Evolutionary conservation across 352 stramenopile genomes (phyloP).

Genomic region (Globisporangium cystogenes): DNA sequence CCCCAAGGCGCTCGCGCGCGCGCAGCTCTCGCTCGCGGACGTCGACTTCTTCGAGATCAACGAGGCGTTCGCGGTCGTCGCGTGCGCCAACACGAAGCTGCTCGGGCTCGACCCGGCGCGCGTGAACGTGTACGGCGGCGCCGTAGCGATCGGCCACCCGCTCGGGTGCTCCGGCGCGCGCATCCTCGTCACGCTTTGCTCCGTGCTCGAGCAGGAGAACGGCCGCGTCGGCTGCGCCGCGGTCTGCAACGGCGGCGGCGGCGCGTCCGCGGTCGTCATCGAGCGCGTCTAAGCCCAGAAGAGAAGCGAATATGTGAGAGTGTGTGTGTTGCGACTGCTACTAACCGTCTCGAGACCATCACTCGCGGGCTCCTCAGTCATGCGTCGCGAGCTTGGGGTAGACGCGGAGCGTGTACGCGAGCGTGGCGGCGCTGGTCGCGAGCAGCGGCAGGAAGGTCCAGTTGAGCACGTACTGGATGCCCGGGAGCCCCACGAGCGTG

Average conservation of each 20-base stretch:
- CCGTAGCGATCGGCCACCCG: slow-evolving; percentile 53
- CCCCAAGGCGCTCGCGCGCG: slow-evolving; percentile 76
- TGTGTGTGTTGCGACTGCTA: no score
- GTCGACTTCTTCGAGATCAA: slow-evolving; percentile 98
- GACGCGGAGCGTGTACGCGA: slow-evolving; percentile 64
- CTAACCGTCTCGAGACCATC: no score
- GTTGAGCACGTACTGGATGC: slow-evolving; percentile 83
- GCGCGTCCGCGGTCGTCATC: slow-evolving; percentile 93
- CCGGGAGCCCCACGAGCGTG: slow-evolving; percentile 72
- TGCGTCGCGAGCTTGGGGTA: slow-evolving; percentile 63
- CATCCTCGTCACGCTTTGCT: slow-evolving; percentile 92
- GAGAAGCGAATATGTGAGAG: not conserved
- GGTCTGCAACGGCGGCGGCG: slow-evolving; percentile 97
- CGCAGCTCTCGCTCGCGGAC: slow-evolving; percentile 73
- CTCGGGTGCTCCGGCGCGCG: slow-evolving; percentile 70
- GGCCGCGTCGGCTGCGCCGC: slow-evolving; percentile 88
- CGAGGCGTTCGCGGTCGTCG: slow-evolving; percentile 96
- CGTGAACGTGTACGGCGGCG: slow-evolving; percentile 94
- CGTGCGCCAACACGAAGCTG: slow-evolving; percentile 90
- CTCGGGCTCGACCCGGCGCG: slow-evolving; percentile 79
- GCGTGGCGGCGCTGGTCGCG: slow-evolving; percentile 42
- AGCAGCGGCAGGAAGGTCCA: slow-evolving; percentile 74
- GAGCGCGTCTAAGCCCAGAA: slow-evolving; percentile 44
- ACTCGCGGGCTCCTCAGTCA: slow-evolving; percentile 36
- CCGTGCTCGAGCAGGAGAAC: slow-evolving; percentile 89